Conservation (phyloP, 2,329 filamentous ascomycete species). For the Fusarium liriodendri region DNA sequence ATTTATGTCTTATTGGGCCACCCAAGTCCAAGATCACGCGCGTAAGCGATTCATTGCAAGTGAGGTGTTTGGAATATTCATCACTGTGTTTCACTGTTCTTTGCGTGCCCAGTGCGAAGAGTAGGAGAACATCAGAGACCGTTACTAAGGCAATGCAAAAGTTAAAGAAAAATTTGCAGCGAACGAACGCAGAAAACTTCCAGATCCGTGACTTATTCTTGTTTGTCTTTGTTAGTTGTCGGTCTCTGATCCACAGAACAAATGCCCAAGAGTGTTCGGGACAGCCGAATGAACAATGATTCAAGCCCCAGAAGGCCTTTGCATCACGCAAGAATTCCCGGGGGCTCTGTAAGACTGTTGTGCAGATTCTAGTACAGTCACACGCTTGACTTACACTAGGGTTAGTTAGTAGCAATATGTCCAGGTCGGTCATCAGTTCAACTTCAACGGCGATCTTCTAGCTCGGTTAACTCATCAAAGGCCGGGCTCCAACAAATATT, state of each 20-base stretch:
- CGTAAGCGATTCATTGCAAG: not conserved
- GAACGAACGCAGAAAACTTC: not conserved
- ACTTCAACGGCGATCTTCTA: too few relatives aligned
- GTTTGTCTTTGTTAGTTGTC: not conserved
- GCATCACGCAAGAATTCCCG: not conserved
- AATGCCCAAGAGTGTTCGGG: not conserved
- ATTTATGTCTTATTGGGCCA: not conserved
- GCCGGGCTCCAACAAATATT: too few relatives aligned
- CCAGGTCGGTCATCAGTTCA: not conserved
- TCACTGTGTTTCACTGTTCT: not conserved
- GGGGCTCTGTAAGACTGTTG: not conserved
- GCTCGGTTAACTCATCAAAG: too few relatives aligned
- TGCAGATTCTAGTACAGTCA: not conserved
- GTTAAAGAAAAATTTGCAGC: not conserved
- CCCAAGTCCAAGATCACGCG: not conserved
- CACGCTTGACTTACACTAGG: not conserved
- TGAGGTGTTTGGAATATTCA: not conserved
- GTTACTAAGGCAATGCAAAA: not conserved
- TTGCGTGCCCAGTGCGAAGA: not conserved
- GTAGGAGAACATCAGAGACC: not conserved
- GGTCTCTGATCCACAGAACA: not conserved
- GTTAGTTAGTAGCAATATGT: not conserved
- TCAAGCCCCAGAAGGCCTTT: not conserved
- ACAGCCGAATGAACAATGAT: not conserved
- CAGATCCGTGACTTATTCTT: not conserved